Evolutionary conservation across 768 basidiomycete species (phyloP).

Genomic region (Myochromella boudieri): DNA sequence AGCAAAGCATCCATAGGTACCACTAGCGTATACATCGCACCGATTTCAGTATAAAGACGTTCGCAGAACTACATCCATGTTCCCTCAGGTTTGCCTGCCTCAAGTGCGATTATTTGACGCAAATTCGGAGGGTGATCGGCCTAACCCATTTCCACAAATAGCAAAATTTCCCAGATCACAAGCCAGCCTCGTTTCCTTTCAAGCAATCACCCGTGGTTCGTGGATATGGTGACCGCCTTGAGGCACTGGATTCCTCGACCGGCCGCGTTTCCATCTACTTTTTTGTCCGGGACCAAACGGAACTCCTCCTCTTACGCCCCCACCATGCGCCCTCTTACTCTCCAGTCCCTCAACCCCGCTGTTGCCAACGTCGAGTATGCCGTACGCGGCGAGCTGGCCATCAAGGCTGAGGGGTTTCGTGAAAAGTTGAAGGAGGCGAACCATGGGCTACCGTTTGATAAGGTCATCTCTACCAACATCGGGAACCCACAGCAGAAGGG

Average conservation of each 20-base stretch:
- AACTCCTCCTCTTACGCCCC: slow-evolving; percentile 16
- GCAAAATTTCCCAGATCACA: slow-evolving; percentile 7
- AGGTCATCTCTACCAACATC: slow-evolving; percentile 93
- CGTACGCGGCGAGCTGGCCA: slow-evolving; percentile 94
- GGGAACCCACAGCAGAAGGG: slow-evolving; percentile 98
- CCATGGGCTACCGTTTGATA: slow-evolving; percentile 76
- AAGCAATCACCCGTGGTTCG: not conserved
- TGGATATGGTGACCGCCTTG: too few species aligned
- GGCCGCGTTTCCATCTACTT: slow-evolving; percentile 12
- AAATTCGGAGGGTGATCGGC: too few species aligned
- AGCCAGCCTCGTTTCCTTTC: slow-evolving; percentile 1
- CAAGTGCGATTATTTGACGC: too few species aligned
- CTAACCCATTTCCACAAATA: too few species aligned
- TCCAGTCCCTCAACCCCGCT: slow-evolving; percentile 77
- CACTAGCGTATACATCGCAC: slow-evolving; percentile 15
- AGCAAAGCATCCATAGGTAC: not conserved
- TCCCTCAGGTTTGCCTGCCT: too few species aligned
- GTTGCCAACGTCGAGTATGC: slow-evolving; percentile 92
- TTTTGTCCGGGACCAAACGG: not conserved
- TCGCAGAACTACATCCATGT: too few species aligned
- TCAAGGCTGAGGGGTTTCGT: slow-evolving; percentile 85
- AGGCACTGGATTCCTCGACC: too few species aligned
- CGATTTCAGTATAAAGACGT: not conserved
- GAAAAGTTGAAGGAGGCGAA: slow-evolving; percentile 61
- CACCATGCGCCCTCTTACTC: slow-evolving; percentile 58